Base-by-base conservation (phyloP, 768 basidiomycete genomes). In the Tricholoma flavovirens region DNA sequence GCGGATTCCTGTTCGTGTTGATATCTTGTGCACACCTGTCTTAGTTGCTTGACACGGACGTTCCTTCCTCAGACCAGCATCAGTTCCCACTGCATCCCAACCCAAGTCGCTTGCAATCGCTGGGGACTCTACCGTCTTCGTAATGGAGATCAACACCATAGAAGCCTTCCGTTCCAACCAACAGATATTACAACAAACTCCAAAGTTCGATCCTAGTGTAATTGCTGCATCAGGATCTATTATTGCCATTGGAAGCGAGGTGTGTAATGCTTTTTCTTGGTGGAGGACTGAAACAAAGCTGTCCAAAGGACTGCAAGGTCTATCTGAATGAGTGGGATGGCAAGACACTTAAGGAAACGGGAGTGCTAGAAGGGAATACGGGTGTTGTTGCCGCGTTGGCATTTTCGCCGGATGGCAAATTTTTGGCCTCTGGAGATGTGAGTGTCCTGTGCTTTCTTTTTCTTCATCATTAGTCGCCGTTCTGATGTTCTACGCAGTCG, bases 401-500 rank as follows among this genome's bases (percentile, higher is more conserved):
- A 0, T 88, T 97, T 71, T 90, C 91, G 0, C 82, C 85, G 0
- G 85, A 96, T 67, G 90, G 88, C 0, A 74, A 72, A 19, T 71
- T 84, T 35, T 76, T 98, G 10, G 92, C 88, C 53, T 79, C 86
- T 5, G 96, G 95, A 48, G 93, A 98, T 71, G 93, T 95, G 62
- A 71, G 90, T 79, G 19, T 54, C 46, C 22, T 49, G 33, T 22
- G 26, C 48, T 53, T 50, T 40, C 35, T 30, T 19, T 38, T 22
- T 7, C 24, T 26, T 32, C 30, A 32, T 17, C 42, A 50, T 24
- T 33, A 50, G 22, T 30, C n/a, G 33, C 45, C 54, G 32, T 62
- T 19, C 30, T 53, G 6, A 36, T 24, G 17, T 56, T 26, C 19
- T 14, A 33, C 29, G 17, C 60, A 96, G 92, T 84, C 90, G 3